These are phyloP conservation scores for Yamadazyma endophytica DNA, from an alignment of 805 yeast genomes.

Conservation along the genomic window DNA sequence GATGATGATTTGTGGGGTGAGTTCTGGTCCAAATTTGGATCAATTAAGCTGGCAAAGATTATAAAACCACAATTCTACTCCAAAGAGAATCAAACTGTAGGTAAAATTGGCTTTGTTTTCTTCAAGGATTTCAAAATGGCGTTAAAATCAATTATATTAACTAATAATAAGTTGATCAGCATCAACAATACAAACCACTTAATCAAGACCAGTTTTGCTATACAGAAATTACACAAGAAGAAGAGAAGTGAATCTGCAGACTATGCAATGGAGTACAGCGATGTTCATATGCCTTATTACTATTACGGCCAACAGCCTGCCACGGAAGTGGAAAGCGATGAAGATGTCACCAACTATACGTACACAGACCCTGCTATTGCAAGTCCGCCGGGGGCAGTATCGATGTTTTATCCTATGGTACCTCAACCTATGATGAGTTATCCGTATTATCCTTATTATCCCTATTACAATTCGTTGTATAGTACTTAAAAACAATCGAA, in stretches of 20 bases:
- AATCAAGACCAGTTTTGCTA: conserved; percentile 38
- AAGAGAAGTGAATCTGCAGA: conserved; percentile 3
- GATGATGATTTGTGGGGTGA: conserved; percentile 39
- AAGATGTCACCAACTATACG: conserved; percentile 1
- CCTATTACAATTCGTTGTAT: no score
- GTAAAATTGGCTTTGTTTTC: conserved; percentile 59
- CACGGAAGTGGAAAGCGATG: conserved; percentile 2
- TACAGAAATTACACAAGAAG: conserved; percentile 24
- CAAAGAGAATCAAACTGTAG: conserved; percentile 13
- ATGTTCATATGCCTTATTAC: conserved; percentile 1
- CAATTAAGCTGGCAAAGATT: conserved; percentile 37
- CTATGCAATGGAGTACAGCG: not conserved
- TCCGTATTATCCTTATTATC: conserved; percentile 1
- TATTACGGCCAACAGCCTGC: conserved; percentile 2
- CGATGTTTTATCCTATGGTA: not conserved
- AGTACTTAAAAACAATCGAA: no score
- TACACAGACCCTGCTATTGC: not conserved
- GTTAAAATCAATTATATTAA: conserved; percentile 51
- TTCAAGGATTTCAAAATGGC: conserved; percentile 57
- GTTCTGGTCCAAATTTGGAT: conserved; percentile 39
- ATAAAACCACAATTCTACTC: conserved; percentile 38
- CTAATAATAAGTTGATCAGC: conserved; percentile 42
- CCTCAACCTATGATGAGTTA: not conserved
- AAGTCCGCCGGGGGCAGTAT: not conserved
- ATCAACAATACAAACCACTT: conserved; percentile 17